Percentiles rank a stretch among this genome's conserved stretches.
phyloP scores from a whole-genome alignment of 257 asterid genomes.

The Asclepias syriaca region DNA sequence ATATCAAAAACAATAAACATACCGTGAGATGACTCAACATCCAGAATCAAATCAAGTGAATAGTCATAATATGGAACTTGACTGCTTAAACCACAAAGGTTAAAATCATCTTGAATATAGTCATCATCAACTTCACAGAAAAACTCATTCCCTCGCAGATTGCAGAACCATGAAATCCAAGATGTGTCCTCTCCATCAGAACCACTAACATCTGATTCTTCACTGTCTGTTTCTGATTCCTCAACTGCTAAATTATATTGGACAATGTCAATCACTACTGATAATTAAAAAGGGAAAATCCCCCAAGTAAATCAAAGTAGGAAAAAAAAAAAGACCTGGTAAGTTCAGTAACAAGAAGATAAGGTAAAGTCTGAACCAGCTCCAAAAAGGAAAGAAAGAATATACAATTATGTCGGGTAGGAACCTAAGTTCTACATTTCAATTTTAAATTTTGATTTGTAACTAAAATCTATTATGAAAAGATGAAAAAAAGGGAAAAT shows the following conservation, averaged over 20 bases:
- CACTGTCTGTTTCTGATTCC: constrained; percentile 56
- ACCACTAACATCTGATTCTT: constrained; percentile 54
- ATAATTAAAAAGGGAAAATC: background rate
- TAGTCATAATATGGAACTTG: constrained; percentile 53
- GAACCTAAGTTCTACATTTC: background rate
- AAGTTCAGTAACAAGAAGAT: background rate
- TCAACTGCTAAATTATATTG: constrained; percentile 27
- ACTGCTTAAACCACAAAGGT: constrained; percentile 52
- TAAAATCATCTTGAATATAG: constrained; percentile 57
- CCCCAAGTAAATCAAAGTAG: background rate
- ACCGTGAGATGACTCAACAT: constrained; percentile 57
- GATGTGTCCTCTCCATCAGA: constrained; percentile 54
- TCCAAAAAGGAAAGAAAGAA: background rate
- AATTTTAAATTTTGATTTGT: background rate
- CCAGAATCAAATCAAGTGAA: constrained; percentile 52
- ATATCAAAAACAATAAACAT: constrained; percentile 13
- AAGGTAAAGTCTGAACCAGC: background rate
- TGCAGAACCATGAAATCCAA: constrained; percentile 62
- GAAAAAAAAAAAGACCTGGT: background rate
- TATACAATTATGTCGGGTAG: background rate
- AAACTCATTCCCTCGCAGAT: constrained; percentile 53
- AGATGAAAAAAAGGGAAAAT: background rate
- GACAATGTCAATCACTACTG: background rate
- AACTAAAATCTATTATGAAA: background rate
- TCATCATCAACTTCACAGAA: constrained; percentile 59